These are phyloP conservation scores for Rhododendron simsii DNA, from an alignment of 148 eudicot genomes.

Conservation along the genomic window DNA sequence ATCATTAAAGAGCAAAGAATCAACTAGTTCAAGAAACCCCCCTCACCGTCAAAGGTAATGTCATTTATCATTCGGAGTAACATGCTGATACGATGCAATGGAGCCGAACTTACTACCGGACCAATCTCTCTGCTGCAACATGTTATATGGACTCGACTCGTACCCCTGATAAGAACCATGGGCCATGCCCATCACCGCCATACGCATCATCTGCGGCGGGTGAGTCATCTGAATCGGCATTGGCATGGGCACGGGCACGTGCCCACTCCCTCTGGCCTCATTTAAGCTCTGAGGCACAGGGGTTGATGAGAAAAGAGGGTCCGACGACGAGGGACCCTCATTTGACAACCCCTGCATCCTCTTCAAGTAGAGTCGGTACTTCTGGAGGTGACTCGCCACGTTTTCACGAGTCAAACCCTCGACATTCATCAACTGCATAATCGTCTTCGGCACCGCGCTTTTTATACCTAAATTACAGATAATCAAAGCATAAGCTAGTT, in stretches of 20 bases:
- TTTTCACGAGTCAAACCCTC: constrained; percentile 88
- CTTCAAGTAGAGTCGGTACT: constrained; percentile 82
- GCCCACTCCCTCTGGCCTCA: constrained; percentile 25
- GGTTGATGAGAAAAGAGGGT: constrained; percentile 37
- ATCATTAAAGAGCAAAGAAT: not conserved
- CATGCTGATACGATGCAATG: constrained; percentile 21
- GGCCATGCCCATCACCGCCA: constrained; percentile 32
- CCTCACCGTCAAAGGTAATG: constrained; percentile 5
- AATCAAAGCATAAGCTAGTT: not conserved
- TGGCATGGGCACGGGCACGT: constrained; percentile 17
- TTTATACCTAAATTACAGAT: constrained; percentile 50
- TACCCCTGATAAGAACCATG: constrained; percentile 30
- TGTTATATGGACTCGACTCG: constrained; percentile 19
- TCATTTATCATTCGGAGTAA: constrained; percentile 24
- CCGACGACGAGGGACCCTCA: constrained; percentile 36
- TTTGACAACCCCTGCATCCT: constrained; percentile 59
- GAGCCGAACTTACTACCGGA: constrained; percentile 27
- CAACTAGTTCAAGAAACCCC: constrained; percentile 7
- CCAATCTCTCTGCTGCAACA: constrained; percentile 53
- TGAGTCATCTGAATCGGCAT: constrained; percentile 31
- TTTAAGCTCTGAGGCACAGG: constrained; percentile 39
- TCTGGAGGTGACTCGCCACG: constrained; percentile 93
- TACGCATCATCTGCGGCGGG: constrained; percentile 36
- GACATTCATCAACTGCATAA: constrained; percentile 97
- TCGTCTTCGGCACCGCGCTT: constrained; percentile 90